Conservation (phyloP, 345 rosid species). For the Syzygium aqueum region DNA sequence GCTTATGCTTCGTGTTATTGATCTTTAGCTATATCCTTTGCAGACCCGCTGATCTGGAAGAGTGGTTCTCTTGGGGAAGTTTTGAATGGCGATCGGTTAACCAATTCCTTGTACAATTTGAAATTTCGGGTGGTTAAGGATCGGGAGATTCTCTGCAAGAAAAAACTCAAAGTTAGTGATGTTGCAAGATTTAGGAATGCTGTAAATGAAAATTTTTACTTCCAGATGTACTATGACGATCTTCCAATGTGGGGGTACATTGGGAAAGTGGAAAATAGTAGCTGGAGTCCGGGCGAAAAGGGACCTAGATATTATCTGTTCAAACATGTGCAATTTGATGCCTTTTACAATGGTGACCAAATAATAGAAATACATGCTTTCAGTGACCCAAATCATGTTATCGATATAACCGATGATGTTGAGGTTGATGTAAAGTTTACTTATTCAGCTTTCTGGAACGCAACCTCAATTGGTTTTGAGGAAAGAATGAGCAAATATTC, state of each 20-base stretch:
- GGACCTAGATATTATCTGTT: slow-evolving; percentile 47
- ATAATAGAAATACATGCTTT: slow-evolving; percentile 50
- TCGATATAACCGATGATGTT: slow-evolving; percentile 59
- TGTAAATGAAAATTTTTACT: slow-evolving; percentile 61
- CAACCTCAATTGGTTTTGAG: slow-evolving; percentile 33
- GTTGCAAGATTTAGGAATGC: slow-evolving; percentile 43
- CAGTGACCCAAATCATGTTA: slow-evolving; percentile 50
- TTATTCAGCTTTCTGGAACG: slow-evolving; percentile 72
- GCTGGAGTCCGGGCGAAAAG: slow-evolving; percentile 16
- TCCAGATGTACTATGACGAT: slow-evolving; percentile 81
- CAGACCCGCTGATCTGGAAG: slow-evolving; percentile 46
- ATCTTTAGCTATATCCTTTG: slow-evolving; percentile 9
- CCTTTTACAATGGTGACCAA: slow-evolving; percentile 41
- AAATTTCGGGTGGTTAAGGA: slow-evolving; percentile 45
- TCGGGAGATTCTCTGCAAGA: slow-evolving; percentile 29
- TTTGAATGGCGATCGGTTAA: slow-evolving; percentile 66
- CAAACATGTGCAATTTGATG: slow-evolving; percentile 59
- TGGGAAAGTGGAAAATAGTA: slow-evolving; percentile 60
- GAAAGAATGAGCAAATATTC: slow-evolving; percentile 63
- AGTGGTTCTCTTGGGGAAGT: slow-evolving; percentile 74
- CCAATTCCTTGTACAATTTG: slow-evolving; percentile 38
- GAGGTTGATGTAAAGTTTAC: slow-evolving; percentile 55
- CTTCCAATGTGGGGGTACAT: slow-evolving; percentile 90
- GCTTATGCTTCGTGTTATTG: background rate
- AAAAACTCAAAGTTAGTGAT: slow-evolving; percentile 37